phyloP scores from a whole-genome alignment of 2,329 filamentous ascomycete species.

The Xylaria sp. region DNA sequence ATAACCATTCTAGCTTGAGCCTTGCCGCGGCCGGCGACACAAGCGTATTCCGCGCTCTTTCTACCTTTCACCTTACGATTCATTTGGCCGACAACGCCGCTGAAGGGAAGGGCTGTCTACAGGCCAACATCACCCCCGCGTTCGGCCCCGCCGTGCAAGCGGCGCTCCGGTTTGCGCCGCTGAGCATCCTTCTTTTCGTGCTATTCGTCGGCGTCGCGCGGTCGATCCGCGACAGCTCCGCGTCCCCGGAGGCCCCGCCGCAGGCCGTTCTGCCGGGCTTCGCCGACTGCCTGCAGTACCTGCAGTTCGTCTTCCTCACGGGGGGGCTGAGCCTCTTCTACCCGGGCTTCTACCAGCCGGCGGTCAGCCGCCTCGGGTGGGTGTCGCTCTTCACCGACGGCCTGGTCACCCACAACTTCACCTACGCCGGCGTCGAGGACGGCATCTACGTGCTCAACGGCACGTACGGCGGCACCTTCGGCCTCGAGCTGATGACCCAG shows the following conservation, averaged over 20 bases:
- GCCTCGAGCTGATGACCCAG: slow-evolving; percentile 68
- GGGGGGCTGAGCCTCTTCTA: slow-evolving; percentile 71
- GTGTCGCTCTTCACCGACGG: slow-evolving; percentile 58
- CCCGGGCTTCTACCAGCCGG: slow-evolving; percentile 74
- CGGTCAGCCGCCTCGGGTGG: slow-evolving; percentile 68
- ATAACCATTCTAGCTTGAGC: not conserved
- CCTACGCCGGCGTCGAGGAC: slow-evolving; percentile 43
- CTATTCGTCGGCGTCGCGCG: slow-evolving; percentile 15
- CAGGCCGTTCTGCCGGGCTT: slow-evolving; percentile 25
- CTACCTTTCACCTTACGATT: slow-evolving; percentile 18
- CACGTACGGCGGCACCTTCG: slow-evolving; percentile 57
- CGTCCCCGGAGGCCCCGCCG: not conserved
- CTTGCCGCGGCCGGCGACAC: slow-evolving; percentile 10
- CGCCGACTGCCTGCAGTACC: slow-evolving; percentile 68
- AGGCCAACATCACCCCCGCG: slow-evolving; percentile 24
- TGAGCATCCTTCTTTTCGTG: slow-evolving; percentile 24
- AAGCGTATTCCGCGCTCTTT: slow-evolving; percentile 10
- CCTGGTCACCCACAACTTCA: slow-evolving; percentile 24
- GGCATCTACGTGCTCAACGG: slow-evolving; percentile 69
- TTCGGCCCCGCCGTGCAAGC: slow-evolving; percentile 5
- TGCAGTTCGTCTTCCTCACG: slow-evolving; percentile 74
- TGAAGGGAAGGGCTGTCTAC: slow-evolving; percentile 12
- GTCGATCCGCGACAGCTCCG: not conserved
- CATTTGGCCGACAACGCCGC: slow-evolving; percentile 6
- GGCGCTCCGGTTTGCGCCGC: slow-evolving; percentile 16